Percentiles rank a stretch among this genome's conserved stretches.
Evolutionary conservation across 192 early-diverging fungal species (phyloP).

Genomic region (Entrophospora sp.): DNA sequence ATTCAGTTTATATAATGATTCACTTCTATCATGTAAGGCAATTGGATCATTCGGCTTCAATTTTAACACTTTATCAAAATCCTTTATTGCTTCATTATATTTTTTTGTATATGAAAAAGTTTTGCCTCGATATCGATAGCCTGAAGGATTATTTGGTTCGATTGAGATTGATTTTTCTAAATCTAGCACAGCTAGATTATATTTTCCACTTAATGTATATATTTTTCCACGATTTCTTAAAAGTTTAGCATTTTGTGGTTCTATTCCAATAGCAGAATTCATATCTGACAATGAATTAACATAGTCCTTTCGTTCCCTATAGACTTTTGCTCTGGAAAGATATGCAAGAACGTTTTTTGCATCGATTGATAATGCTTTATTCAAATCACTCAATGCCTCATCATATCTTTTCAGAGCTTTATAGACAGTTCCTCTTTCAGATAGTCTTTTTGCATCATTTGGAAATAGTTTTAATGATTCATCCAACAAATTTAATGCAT

Average conservation of each 20-base stretch:
- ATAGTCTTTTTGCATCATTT: neutral
- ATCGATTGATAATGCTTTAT: neutral
- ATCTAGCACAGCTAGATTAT: neutral
- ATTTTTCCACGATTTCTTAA: neutral
- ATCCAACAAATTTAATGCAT: neutral
- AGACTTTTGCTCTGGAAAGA: neutral
- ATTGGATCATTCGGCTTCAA: neutral
- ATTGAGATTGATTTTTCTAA: neutral
- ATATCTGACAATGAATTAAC: neutral
- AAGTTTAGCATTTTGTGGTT: neutral
- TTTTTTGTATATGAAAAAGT: neutral
- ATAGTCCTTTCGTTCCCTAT: neutral
- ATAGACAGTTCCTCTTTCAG: neutral
- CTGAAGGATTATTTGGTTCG: too few species aligned
- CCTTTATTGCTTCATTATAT: neutral
- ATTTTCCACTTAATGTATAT: neutral
- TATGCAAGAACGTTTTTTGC: neutral
- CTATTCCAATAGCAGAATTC: neutral
- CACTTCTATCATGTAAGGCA: neutral
- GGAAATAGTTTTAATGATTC: neutral
- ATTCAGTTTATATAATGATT: neutral
- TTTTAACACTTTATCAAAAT: constrained; percentile 1
- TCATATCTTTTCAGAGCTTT: neutral
- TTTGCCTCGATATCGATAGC: neutral
- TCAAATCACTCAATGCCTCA: neutral